Evolutionary conservation across 805 yeast species (phyloP).

Genomic region (Candida mattraensis): DNA sequence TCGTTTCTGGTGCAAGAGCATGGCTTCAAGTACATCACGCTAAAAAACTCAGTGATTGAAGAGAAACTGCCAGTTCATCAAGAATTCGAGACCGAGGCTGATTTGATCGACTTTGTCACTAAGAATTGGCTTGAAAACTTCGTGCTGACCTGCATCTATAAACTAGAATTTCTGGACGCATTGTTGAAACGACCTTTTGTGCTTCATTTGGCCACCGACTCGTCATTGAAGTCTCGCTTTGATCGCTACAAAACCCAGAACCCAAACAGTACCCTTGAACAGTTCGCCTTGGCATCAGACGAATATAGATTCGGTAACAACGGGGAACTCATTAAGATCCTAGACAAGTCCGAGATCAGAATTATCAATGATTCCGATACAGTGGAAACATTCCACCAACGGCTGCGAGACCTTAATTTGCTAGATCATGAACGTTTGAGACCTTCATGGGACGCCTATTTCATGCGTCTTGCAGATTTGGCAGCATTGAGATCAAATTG

Average conservation of each 20-base stretch:
- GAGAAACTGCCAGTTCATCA: constrained; percentile 24
- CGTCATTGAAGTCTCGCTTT: constrained; percentile 57
- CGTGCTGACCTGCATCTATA: constrained; percentile 55
- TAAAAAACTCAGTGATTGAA: constrained; percentile 14
- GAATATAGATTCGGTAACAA: constrained; percentile 7
- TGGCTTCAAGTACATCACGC: constrained; percentile 46
- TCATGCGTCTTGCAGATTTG: constrained; percentile 88
- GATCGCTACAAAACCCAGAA: constrained; percentile 30
- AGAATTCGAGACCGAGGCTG: constrained; percentile 40
- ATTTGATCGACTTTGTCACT: constrained; percentile 62
- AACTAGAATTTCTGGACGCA: constrained; percentile 41
- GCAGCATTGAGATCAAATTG: constrained; percentile 94
- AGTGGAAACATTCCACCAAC: constrained; percentile 36
- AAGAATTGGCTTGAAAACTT: constrained; percentile 60
- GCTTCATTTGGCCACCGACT: constrained; percentile 74
- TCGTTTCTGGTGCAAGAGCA: constrained; percentile 49
- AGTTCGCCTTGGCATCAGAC: constrained; percentile 19
- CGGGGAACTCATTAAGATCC: constrained; percentile 38
- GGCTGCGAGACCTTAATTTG: constrained; percentile 43
- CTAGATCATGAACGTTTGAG: constrained; percentile 61
- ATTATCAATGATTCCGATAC: constrained; percentile 51
- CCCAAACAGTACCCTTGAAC: constrained; percentile 12
- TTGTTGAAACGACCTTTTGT: constrained; percentile 78
- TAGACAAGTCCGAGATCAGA: constrained; percentile 52
- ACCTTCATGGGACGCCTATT: constrained; percentile 96